Conservation (phyloP, 805 yeast species). For the Candida morakotiae region DNA sequence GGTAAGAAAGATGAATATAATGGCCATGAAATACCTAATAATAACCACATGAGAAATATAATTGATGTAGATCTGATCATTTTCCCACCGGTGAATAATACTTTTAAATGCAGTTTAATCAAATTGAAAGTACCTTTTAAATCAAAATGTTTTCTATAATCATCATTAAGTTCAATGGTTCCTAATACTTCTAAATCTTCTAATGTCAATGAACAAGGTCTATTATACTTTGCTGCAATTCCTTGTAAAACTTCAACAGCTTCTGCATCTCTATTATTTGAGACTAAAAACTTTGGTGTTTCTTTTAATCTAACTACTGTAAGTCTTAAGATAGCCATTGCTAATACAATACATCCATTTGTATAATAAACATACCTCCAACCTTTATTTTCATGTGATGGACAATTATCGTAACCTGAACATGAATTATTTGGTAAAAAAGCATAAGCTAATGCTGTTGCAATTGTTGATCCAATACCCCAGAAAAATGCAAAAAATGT, state of each 20-base stretch:
- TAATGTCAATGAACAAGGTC: conserved; percentile 40
- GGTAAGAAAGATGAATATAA: conserved; percentile 53
- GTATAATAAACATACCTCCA: conserved; percentile 58
- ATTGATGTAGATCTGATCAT: conserved; percentile 40
- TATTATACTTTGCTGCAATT: conserved; percentile 46
- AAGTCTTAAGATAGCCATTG: conserved; percentile 32
- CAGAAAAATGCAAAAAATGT: conserved; percentile 52
- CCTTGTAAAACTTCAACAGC: conserved; percentile 40
- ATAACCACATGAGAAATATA: conserved; percentile 46
- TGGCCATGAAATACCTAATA: conserved; percentile 54
- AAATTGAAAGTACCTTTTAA: conserved; percentile 17
- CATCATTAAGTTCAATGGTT: conserved; percentile 19
- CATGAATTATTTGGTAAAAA: conserved; percentile 50
- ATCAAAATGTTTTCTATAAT: conserved; percentile 17
- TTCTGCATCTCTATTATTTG: conserved; percentile 50
- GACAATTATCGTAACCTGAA: conserved; percentile 36
- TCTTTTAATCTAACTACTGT: conserved; percentile 38
- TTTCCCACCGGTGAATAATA: conserved; percentile 40
- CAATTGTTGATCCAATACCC: conserved; percentile 60
- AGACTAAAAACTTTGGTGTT: conserved; percentile 53
- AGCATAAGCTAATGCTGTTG: conserved; percentile 54
- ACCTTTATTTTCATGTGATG: conserved; percentile 48
- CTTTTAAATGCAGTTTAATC: conserved; percentile 32
- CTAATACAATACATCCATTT: conserved; percentile 44
- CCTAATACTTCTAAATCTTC: conserved; percentile 47